These are phyloP conservation scores for Hemileccinum rubropunctum DNA, from an alignment of 768 basidiomycete genomes.

Conservation along the genomic window DNA sequence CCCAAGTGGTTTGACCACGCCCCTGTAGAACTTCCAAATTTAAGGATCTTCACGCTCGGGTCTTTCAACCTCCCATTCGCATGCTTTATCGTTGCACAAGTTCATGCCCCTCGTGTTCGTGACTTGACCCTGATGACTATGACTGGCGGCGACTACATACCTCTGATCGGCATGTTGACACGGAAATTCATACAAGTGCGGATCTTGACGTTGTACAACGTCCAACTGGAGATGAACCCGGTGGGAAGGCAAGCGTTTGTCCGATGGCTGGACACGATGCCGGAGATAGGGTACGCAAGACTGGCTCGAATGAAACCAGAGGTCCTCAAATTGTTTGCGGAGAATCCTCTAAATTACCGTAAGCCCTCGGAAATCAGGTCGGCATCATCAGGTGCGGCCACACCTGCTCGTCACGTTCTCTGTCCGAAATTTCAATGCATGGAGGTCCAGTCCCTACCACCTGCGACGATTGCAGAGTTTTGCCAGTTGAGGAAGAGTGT, in stretches of 20 bases:
- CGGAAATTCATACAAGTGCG: slow-evolving; percentile 50
- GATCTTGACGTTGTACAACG: slow-evolving; percentile 50
- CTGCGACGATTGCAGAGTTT: slow-evolving; percentile 35
- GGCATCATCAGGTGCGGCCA: neutral
- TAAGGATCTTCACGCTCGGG: slow-evolving; percentile 55
- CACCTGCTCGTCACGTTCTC: slow-evolving; percentile 25
- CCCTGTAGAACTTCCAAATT: slow-evolving; percentile 47
- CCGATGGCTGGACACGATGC: slow-evolving; percentile 58
- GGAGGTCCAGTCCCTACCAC: slow-evolving; percentile 43
- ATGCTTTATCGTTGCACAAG: slow-evolving; percentile 42
- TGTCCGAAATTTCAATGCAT: slow-evolving; percentile 46
- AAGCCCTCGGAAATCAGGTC: slow-evolving; percentile 3
- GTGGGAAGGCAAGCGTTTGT: slow-evolving; percentile 34
- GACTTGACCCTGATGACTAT: slow-evolving; percentile 59
- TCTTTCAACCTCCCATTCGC: slow-evolving; percentile 52
- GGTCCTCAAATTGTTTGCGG: slow-evolving; percentile 49
- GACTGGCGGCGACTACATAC: slow-evolving; percentile 47
- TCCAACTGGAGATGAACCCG: slow-evolving; percentile 35
- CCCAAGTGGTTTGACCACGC: slow-evolving; percentile 26
- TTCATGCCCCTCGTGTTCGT: slow-evolving; percentile 55
- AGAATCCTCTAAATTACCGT: slow-evolving; percentile 33
- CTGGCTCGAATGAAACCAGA: slow-evolving; percentile 41
- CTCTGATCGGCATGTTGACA: slow-evolving; percentile 45
- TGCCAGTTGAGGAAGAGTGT: slow-evolving; percentile 34
- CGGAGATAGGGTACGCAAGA: slow-evolving; percentile 48